Evolutionary conservation across 371 early-diverging fungal species (phyloP).

Genomic region (Mucor piriformis): DNA sequence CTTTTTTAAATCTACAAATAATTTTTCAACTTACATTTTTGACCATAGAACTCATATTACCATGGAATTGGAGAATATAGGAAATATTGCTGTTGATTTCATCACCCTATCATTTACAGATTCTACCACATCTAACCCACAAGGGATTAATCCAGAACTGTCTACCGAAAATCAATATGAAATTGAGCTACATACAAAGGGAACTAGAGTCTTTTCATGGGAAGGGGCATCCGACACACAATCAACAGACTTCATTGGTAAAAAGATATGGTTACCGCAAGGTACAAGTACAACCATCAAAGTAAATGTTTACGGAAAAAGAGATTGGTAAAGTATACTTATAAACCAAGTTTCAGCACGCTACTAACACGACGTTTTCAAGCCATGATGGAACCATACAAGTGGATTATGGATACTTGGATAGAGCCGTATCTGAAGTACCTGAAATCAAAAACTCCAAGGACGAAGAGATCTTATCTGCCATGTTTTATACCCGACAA

Average conservation of each 20-base stretch:
- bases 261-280: conserved; percentile 54
- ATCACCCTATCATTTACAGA: conserved; percentile 71
- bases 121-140: conserved; percentile 50
- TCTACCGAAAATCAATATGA: conserved; percentile 77
- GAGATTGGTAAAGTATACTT: conserved; percentile 53
- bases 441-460: neutral
- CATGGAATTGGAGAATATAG: conserved; percentile 76
- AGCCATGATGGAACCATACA: conserved; percentile 74
- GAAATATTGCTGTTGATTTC: conserved; percentile 70
- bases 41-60: conserved; percentile 39
- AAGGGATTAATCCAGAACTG: conserved; percentile 51
- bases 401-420: conserved; percentile 73
- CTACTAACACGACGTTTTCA: no score
- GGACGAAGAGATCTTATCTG: conserved; percentile 15
- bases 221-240: conserved; percentile 34
- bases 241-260: conserved; percentile 28
- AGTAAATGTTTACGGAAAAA: conserved; percentile 78
- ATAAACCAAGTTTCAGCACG: no score
- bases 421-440: conserved; percentile 19
- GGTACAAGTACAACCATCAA: conserved; percentile 58
- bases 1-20: neutral
- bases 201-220: conserved; percentile 68
- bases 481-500: conserved; percentile 69
- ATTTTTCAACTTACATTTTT: neutral
- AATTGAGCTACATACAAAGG: conserved; percentile 68